These are phyloP conservation scores for Naganishia antarctica DNA, from an alignment of 768 basidiomycete genomes.

Conservation along the genomic window DNA sequence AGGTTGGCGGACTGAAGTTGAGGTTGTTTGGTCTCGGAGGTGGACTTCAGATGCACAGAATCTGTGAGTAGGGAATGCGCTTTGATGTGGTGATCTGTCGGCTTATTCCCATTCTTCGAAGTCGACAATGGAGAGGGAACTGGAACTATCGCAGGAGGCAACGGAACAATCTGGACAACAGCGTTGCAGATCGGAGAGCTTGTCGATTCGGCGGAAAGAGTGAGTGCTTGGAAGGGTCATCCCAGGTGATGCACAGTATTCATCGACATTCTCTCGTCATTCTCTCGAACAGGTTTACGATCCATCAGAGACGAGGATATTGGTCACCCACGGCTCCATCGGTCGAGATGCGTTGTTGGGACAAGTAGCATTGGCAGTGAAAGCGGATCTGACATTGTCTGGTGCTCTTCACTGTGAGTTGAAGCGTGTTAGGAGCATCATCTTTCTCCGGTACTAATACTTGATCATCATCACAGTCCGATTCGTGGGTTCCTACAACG, in stretches of 20 bases:
- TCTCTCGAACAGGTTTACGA: slow-evolving; percentile 59
- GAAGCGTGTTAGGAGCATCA: no score
- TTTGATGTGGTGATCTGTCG: slow-evolving; percentile 16
- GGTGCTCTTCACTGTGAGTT: slow-evolving; percentile 78
- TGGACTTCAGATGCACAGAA: slow-evolving; percentile 85
- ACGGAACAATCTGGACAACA: slow-evolving; percentile 98
- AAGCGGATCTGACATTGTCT: slow-evolving; percentile 88
- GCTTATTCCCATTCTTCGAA: neutral
- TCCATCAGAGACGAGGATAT: slow-evolving; percentile 82
- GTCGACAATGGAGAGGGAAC: slow-evolving; percentile 62
- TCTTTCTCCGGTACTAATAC: no score
- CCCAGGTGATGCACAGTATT: no score
- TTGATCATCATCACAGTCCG: slow-evolving; percentile 62
- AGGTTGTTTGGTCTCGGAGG: slow-evolving; percentile 94
- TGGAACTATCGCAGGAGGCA: slow-evolving; percentile 96
- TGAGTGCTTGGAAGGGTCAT: slow-evolving; percentile 43
- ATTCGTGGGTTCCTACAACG: slow-evolving; percentile 92
- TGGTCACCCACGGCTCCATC: slow-evolving; percentile 85
- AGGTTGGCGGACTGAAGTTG: slow-evolving; percentile 87
- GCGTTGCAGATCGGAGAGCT: slow-evolving; percentile 96
- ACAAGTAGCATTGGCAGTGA: slow-evolving; percentile 81
- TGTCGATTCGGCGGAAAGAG: slow-evolving; percentile 91
- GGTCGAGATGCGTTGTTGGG: slow-evolving; percentile 89
- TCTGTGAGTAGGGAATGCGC: slow-evolving; percentile 41
- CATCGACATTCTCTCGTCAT: no score